These are phyloP conservation scores for Salix arbutifolia DNA, from an alignment of 345 rosid genomes.

Conservation along the genomic window DNA sequence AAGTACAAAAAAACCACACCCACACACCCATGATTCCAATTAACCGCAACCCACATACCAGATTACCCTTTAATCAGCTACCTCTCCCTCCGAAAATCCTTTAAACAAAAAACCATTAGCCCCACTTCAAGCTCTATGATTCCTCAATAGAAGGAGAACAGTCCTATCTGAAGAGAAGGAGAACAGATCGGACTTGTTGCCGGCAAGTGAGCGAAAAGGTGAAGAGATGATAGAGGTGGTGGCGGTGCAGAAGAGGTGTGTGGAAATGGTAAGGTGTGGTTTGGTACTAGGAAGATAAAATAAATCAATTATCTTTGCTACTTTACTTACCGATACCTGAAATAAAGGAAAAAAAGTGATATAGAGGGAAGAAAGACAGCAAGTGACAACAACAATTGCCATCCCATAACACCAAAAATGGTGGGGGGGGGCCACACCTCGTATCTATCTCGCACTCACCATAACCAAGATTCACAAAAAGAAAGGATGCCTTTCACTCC, in stretches of 20 bases:
- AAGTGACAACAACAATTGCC: not conserved
- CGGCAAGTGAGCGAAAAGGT: not conserved
- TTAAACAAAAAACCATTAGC: not conserved
- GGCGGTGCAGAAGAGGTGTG: not conserved
- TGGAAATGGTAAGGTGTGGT: not conserved
- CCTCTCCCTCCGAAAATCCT: not conserved
- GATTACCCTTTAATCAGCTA: conserved; percentile 1
- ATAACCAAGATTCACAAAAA: not conserved
- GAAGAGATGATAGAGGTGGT: not conserved
- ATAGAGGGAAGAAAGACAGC: not conserved
- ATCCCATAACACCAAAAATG: conserved; percentile 5
- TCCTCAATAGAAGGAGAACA: not conserved
- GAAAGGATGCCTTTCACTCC: not conserved
- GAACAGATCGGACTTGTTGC: conserved; percentile 5
- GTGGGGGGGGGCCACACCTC: conserved; percentile 23
- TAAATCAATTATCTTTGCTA: conserved; percentile 1
- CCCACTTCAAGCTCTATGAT: not conserved
- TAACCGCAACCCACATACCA: conserved; percentile 59
- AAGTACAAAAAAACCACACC: conserved; percentile 58
- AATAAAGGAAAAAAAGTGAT: not conserved
- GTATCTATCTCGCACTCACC: conserved; percentile 17
- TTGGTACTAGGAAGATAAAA: not conserved
- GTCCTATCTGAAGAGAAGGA: not conserved
- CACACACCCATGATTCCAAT: conserved; percentile 64
- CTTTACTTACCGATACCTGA: not conserved